phyloP scores from a whole-genome alignment of 257 asterid species.

The Forsythia suspensa region DNA sequence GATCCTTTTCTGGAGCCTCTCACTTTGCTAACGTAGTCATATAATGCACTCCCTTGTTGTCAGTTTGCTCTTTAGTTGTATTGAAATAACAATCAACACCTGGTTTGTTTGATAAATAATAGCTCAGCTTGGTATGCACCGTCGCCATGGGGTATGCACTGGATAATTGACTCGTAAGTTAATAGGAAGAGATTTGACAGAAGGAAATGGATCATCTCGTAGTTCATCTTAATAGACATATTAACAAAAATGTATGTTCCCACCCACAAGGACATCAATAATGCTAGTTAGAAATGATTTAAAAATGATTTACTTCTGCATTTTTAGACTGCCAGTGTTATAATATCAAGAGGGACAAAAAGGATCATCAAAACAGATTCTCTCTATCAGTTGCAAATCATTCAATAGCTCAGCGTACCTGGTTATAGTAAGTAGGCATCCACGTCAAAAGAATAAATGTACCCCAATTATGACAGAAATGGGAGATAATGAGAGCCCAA shows the following conservation, averaged over 20 bases:
- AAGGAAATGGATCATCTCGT: neutral
- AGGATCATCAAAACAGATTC: slow-evolving; percentile 2
- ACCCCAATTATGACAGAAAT: slow-evolving; percentile 99
- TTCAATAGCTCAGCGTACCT: slow-evolving; percentile 46
- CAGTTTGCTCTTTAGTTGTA: neutral
- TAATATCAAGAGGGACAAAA: neutral
- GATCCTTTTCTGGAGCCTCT: neutral
- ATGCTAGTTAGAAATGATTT: neutral
- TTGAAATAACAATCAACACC: neutral
- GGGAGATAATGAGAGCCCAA: slow-evolving; percentile 98
- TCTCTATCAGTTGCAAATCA: slow-evolving; percentile 2
- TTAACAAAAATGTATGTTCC: neutral
- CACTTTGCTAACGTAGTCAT: neutral
- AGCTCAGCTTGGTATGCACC: neutral
- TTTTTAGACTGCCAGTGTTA: neutral
- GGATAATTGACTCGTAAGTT: neutral
- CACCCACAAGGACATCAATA: neutral
- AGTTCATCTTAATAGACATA: neutral
- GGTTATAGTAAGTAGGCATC: slow-evolving; percentile 98
- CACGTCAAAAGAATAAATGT: slow-evolving; percentile 94
- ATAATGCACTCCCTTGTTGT: neutral
- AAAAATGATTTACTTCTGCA: neutral
- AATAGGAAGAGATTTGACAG: neutral
- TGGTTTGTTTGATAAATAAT: too few relatives aligned
- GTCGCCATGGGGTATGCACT: neutral